Base-by-base conservation (phyloP, 306 rosid species). In the Rubus idaeus region DNA sequence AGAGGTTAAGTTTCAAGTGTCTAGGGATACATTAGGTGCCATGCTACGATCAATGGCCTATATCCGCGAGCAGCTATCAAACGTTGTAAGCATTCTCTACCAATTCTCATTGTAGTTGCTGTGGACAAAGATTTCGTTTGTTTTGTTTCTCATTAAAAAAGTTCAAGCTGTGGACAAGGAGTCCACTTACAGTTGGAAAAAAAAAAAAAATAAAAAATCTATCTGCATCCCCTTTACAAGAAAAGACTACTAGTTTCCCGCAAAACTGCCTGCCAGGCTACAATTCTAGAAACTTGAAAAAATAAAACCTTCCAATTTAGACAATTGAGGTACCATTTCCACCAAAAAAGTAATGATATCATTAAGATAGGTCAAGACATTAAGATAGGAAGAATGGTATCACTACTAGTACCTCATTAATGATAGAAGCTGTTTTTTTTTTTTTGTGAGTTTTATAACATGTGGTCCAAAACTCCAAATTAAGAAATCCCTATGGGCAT, bases 11-110 rank as follows among this genome's bases (percentile, higher is more conserved):
- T 95, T 92, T 86, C 97, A 95, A 89, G 96, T 92, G 73, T 88
- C 97, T 56, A 90, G 78, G 87, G 97, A 95, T 68, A 93, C 98
- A 61, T 84, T 95, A 79, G 93, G 91, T 56, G 98, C 98, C 68
- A 91, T 95, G 91, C 87, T 92, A 42, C 90, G 97, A 83, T 95
- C 97, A 79, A 95, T 95, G 97, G 89, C 97, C 65, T 95, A 95
- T 80, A 95, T 90, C 68, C 97, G 97, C 0, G 96, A 95, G 90
- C 98, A 94, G 88, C 96, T 94, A 79, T 89, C 96, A 71, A 75
- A 73, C 78, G 70, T 84, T 72, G 95, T 94, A 89, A 91, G 96
- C 73, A 63, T 83, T 75, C 67, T 78, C 57, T 20, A 70, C 74
- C 40, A 69, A 8, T 17, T 70, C 42, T 10, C 65, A n/a, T 18